Evolutionary conservation across 2,329 filamentous ascomycete genomes (phyloP).

Genomic region (Alternaria panax): DNA sequence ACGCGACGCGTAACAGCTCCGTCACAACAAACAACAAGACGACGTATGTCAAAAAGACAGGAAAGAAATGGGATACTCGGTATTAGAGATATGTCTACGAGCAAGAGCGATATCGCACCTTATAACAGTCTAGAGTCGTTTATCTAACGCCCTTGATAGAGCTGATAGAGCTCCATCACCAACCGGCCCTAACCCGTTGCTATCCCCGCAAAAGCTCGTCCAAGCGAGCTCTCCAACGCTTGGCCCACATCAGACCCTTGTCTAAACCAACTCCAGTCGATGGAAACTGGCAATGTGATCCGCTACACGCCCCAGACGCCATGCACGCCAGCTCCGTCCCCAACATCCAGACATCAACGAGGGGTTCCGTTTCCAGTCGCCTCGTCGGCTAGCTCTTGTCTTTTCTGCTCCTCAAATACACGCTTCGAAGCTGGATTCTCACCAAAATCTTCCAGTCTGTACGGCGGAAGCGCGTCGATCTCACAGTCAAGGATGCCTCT

Average conservation of each 20-base stretch:
- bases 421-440: not conserved
- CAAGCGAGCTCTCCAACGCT: slow-evolving; percentile 18
- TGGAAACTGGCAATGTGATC: slow-evolving; percentile 8
- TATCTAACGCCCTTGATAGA: slow-evolving; percentile 12
- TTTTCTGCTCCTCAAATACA: not conserved
- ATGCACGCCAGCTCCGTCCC: not conserved
- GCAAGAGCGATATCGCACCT: slow-evolving; percentile 10
- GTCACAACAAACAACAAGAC: not conserved
- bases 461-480: not conserved
- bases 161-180: slow-evolving; percentile 16
- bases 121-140: slow-evolving; percentile 7
- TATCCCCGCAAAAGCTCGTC: slow-evolving; percentile 29
- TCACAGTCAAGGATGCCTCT: not conserved
- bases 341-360: not conserved
- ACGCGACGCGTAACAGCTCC: not conserved
- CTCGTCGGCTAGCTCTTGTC: not conserved
- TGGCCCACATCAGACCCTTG: slow-evolving; percentile 11
- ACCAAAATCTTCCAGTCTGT: rapidly evolving
- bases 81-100: not conserved
- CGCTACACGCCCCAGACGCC: slow-evolving; percentile 29
- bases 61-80: not conserved
- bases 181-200: slow-evolving; percentile 25
- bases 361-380: not conserved
- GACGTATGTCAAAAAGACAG: not conserved
- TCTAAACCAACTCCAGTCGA: slow-evolving; percentile 13